These are phyloP conservation scores for Solanum raphanifolium DNA, from an alignment of 257 asterid genomes.

Conservation along the genomic window DNA sequence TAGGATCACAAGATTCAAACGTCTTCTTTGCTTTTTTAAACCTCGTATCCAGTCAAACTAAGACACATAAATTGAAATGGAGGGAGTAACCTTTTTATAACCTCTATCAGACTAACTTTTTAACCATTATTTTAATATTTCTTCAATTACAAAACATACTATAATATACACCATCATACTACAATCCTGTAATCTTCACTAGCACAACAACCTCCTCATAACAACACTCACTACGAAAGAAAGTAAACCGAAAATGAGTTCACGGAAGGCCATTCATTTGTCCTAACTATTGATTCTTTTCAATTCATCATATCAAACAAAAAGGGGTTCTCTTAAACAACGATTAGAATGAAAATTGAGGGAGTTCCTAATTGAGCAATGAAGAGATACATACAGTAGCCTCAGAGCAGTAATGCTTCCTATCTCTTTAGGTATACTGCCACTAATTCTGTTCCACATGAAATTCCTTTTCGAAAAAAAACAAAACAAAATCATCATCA, in stretches of 20 bases:
- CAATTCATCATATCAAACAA: not conserved
- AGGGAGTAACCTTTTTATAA: not conserved
- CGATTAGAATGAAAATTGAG: not conserved
- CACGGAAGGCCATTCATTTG: not conserved
- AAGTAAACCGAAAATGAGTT: not conserved
- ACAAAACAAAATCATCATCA: not conserved
- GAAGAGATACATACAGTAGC: constrained; percentile 50
- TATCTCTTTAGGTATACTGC: constrained; percentile 86
- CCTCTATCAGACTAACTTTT: not conserved
- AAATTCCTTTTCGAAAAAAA: constrained; percentile 45
- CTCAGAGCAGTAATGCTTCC: constrained; percentile 56
- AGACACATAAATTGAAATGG: not conserved
- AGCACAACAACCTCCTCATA: not conserved
- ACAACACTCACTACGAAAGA: not conserved
- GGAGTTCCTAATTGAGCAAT: not conserved
- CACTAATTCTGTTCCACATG: constrained; percentile 86
- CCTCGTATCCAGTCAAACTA: not conserved
- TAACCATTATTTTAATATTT: not conserved
- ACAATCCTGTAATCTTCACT: not conserved
- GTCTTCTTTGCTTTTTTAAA: not conserved
- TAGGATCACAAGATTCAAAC: not conserved
- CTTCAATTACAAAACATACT: not conserved
- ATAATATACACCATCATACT: not conserved
- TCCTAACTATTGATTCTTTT: not conserved
- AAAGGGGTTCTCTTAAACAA: not conserved